Conservation (phyloP, 2,329 filamentous ascomycete species). For the Colletotrichum lentis region DNA sequence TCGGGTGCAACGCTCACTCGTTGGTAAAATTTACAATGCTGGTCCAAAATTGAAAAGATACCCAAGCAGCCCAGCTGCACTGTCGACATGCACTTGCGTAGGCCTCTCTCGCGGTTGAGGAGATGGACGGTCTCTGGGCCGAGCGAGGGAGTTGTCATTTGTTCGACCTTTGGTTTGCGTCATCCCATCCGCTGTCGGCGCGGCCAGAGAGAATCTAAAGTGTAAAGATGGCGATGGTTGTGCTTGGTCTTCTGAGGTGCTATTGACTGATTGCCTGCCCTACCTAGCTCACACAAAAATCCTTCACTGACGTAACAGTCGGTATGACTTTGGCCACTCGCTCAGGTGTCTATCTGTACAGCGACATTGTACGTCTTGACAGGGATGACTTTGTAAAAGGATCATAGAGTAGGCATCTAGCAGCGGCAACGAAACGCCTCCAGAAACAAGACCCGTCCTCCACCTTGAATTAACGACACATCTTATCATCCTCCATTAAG, state of each 20-base stretch:
- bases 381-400: too few relatives aligned
- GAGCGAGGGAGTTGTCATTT: not conserved
- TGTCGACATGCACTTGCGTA: too few relatives aligned
- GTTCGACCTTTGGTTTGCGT: not conserved
- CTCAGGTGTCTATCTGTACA: too few relatives aligned
- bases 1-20: not conserved
- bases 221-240: too few relatives aligned
- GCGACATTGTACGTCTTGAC: too few relatives aligned
- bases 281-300: too few relatives aligned
- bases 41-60: not conserved
- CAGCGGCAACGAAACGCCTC: slow-evolving; percentile 4
- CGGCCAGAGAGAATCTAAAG: not conserved
- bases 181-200: not conserved
- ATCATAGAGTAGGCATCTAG: too few relatives aligned
- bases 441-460: slow-evolving; percentile 11
- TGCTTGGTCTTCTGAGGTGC: too few relatives aligned
- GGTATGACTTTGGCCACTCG: too few relatives aligned
- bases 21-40: not conserved
- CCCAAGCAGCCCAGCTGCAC: not conserved
- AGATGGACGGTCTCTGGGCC: too few relatives aligned
- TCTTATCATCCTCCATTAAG: slow-evolving; percentile 1
- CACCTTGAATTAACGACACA: slow-evolving; percentile 14
- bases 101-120: not conserved
- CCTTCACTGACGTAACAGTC: too few relatives aligned
- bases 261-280: too few relatives aligned